Conservation (phyloP, 371 early-diverging fungal species). For the Homolaphlyctis polyrhiza region DNA sequence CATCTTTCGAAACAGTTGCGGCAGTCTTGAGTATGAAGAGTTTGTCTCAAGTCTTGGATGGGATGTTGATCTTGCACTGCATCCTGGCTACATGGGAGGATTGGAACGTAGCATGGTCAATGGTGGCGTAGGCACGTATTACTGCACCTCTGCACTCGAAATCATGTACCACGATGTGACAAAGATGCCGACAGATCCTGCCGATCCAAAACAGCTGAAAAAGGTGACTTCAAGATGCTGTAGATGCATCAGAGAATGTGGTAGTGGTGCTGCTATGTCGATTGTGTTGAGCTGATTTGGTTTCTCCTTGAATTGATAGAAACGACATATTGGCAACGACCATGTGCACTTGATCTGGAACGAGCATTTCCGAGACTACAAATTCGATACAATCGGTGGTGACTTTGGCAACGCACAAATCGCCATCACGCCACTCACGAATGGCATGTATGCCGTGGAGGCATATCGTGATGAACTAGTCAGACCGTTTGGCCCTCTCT, state of each 20-base stretch:
- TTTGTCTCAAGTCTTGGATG: constrained; percentile 82
- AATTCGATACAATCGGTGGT: constrained; percentile 85
- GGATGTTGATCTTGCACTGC: constrained; percentile 73
- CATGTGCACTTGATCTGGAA: constrained; percentile 97
- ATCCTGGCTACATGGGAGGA: constrained; percentile 84
- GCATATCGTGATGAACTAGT: constrained; percentile 71
- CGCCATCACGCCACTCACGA: constrained; percentile 72
- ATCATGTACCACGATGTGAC: constrained; percentile 90
- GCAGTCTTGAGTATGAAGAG: constrained; percentile 61
- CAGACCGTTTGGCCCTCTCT: constrained; percentile 78
- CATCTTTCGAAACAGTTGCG: constrained; percentile 72
- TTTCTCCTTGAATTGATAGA: constrained; percentile 35
- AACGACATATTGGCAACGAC: constrained; percentile 97
- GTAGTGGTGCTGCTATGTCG: too few species aligned
- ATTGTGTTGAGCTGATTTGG: too few species aligned
- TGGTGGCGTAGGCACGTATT: constrained; percentile 76
- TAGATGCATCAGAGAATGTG: too few species aligned
- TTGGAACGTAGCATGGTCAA: constrained; percentile 75
- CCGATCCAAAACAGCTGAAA: constrained; percentile 77
- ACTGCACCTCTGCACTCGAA: constrained; percentile 73
- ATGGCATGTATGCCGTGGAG: constrained; percentile 66
- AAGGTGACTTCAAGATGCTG: too few species aligned
- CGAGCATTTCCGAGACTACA: constrained; percentile 80
- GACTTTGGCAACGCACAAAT: constrained; percentile 96
- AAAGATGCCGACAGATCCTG: constrained; percentile 77